Percentiles rank a stretch among this genome's conserved stretches.
Conservation (phyloP, 2,329 filamentous ascomycete species). For the Cercospora canescens region DNA sequence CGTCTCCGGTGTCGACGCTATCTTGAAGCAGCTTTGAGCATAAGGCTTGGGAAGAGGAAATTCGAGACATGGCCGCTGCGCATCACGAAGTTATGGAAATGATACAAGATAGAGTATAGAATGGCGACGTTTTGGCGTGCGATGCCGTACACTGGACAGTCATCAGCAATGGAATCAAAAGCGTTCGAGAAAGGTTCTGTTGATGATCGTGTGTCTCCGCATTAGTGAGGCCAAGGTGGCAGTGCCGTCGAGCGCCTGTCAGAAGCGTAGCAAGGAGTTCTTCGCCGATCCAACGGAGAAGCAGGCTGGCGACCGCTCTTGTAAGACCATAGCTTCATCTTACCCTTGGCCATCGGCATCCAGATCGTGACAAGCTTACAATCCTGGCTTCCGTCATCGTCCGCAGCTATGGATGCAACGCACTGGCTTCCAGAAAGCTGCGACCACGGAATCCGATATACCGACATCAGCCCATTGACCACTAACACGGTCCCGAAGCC, state of each 20-base stretch:
- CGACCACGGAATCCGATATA: not conserved
- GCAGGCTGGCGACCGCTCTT: not conserved
- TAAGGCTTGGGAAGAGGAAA: not conserved
- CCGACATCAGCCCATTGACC: not conserved
- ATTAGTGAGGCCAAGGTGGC: not conserved
- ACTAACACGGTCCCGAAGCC: not conserved
- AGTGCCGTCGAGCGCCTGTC: not conserved
- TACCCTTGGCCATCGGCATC: not conserved
- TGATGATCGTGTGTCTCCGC: not conserved
- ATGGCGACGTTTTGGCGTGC: not conserved
- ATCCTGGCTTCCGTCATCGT: not conserved
- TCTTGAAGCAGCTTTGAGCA: constrained; percentile 14
- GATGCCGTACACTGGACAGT: not conserved
- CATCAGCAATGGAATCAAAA: not conserved
- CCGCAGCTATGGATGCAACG: not conserved
- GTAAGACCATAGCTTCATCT: not conserved
- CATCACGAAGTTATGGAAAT: constrained; percentile 11
- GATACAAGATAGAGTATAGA: constrained; percentile 10
- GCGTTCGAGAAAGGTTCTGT: not conserved
- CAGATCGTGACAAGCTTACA: not conserved
- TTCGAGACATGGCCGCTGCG: not conserved
- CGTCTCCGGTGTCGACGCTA: constrained; percentile 22
- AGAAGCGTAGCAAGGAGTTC: not conserved
- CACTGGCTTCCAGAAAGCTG: not conserved
- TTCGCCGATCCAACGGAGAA: not conserved